Evolutionary conservation across 208 protist genomes (phyloP).

Genomic region (Porcisia hertigi): DNA sequence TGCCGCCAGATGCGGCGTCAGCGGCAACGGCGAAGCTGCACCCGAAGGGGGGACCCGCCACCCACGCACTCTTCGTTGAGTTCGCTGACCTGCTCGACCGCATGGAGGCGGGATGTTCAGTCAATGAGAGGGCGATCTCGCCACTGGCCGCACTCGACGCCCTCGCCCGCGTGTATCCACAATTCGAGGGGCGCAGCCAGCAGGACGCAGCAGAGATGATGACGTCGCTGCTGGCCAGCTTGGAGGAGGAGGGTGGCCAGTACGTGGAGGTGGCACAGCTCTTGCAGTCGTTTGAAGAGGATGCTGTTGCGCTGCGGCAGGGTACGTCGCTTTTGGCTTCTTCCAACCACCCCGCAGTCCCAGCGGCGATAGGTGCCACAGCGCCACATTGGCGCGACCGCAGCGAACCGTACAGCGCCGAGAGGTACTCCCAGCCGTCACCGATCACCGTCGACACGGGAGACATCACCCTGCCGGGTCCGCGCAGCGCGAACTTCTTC

Average conservation of each 20-base stretch:
- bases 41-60: slow-evolving; percentile 28
- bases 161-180: slow-evolving; percentile 57
- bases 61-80: slow-evolving; percentile 48
- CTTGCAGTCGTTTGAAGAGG: slow-evolving; percentile 46
- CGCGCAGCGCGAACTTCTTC: slow-evolving; percentile 38
- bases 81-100: slow-evolving; percentile 50
- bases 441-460: neutral
- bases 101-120: slow-evolving; percentile 57
- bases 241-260: slow-evolving; percentile 77
- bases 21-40: slow-evolving; percentile 22
- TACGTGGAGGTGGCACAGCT: slow-evolving; percentile 54
- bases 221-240: slow-evolving; percentile 49
- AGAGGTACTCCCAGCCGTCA: slow-evolving; percentile 15
- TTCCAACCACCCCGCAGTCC: neutral
- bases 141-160: slow-evolving; percentile 53
- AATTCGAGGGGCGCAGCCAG: slow-evolving; percentile 84
- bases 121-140: slow-evolving; percentile 34
- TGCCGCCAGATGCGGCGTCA: neutral
- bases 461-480: slow-evolving; percentile 10
- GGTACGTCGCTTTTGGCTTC: neutral
- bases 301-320: slow-evolving; percentile 13
- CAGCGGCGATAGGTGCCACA: neutral
- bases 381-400: neutral
- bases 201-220: slow-evolving; percentile 92
- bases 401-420: slow-evolving; percentile 11